Evolutionary conservation across 2,329 filamentous ascomycete genomes (phyloP).

Genomic region (Penicillium vulpinum): DNA sequence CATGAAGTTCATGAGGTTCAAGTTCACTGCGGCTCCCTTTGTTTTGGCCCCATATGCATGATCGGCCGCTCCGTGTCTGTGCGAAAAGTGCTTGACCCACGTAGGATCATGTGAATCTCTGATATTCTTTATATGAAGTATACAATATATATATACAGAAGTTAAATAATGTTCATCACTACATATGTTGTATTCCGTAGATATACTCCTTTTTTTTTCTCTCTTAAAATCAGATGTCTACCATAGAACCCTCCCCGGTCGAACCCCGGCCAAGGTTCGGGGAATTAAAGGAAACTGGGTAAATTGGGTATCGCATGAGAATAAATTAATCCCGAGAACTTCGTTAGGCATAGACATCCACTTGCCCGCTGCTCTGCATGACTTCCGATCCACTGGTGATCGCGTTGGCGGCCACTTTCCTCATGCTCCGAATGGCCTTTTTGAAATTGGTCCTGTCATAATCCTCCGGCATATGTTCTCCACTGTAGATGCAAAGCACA

Average conservation of each 20-base stretch:
- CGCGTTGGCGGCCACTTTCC: constrained; percentile 25
- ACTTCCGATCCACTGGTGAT: constrained; percentile 11
- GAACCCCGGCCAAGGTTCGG: not conserved
- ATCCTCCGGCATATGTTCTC: constrained; percentile 59
- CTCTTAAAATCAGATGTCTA: not conserved
- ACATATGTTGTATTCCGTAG: no score
- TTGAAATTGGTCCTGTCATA: constrained; percentile 41
- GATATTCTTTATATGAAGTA: no score
- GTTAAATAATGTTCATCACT: not conserved
- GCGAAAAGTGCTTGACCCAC: constrained; percentile 2
- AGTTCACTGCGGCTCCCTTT: constrained; percentile 10
- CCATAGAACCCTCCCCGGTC: not conserved
- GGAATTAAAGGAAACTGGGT: not conserved
- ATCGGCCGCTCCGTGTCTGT: constrained; percentile 24
- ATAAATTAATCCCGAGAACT: constrained; percentile 10
- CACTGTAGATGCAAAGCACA: constrained; percentile 89
- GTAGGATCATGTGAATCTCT: not conserved
- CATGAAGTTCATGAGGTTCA: no score
- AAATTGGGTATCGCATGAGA: constrained; percentile 17
- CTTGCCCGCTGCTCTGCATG: constrained; percentile 15
- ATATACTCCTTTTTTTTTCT: not conserved
- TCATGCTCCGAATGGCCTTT: constrained; percentile 37
- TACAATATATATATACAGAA: not conserved
- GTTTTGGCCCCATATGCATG: constrained; percentile 19
- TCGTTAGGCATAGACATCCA: constrained; percentile 25